These are phyloP conservation scores for Aspergillus vadensis DNA, from an alignment of 2,329 filamentous ascomycete species.

Conservation along the genomic window DNA sequence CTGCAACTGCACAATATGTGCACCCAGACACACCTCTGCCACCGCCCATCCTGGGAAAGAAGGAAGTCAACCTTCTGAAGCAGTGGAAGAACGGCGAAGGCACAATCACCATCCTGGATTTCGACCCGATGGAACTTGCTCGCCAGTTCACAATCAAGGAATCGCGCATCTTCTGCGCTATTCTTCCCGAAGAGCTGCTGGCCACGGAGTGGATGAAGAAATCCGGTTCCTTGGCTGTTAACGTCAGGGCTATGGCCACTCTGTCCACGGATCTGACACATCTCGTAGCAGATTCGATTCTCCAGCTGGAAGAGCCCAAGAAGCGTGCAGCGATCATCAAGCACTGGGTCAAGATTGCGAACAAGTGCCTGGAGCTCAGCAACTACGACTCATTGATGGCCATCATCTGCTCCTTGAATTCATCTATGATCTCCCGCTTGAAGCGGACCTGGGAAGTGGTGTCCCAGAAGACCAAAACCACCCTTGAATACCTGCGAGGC, in stretches of 20 bases:
- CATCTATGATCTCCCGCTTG: constrained; percentile 83
- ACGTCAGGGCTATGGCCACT: constrained; percentile 91
- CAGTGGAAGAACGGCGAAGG: constrained; percentile 73
- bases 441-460: constrained; percentile 91
- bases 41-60: constrained; percentile 69
- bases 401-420: constrained; percentile 91
- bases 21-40: constrained; percentile 73
- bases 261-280: constrained; percentile 92
- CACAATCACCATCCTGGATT: constrained; percentile 77
- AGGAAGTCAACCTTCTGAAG: constrained; percentile 71
- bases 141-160: constrained; percentile 91
- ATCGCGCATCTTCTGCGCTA: constrained; percentile 86
- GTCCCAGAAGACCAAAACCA: constrained; percentile 77
- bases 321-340: constrained; percentile 89
- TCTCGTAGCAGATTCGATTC: constrained; percentile 87
- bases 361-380: constrained; percentile 81
- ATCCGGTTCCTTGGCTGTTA: constrained; percentile 73
- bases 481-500: constrained; percentile 75
- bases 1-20: constrained; percentile 70
- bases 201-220: constrained; percentile 95
- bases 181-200: constrained; percentile 87
- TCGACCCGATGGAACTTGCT: constrained; percentile 87
- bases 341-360: constrained; percentile 95
- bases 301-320: constrained; percentile 86
- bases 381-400: constrained; percentile 98